These are phyloP conservation scores for Luffa aegyptiaca DNA, from an alignment of 306 rosid species.

Conservation along the genomic window DNA sequence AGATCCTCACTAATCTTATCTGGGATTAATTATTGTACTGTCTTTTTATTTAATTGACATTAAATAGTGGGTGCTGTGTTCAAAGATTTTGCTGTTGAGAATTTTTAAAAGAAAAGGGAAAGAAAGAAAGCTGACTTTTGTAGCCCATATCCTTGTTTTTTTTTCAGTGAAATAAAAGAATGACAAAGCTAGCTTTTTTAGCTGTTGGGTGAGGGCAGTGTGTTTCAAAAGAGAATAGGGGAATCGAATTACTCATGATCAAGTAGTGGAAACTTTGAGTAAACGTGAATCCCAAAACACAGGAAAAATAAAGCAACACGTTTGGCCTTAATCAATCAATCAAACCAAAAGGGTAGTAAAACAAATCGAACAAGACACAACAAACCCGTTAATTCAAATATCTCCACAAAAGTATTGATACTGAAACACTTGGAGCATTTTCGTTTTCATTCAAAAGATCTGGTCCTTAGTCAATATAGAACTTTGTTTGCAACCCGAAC, in stretches of 20 bases:
- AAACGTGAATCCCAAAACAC: not conserved
- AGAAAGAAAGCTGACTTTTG: slow-evolving; percentile 5
- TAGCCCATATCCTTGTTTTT: not conserved
- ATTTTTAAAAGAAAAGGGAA: not conserved
- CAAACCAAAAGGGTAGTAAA: not conserved
- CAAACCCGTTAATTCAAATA: no score
- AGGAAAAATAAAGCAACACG: not conserved
- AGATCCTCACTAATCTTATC: not conserved
- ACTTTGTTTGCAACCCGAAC: no score
- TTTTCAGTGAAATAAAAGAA: not conserved
- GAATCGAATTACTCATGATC: not conserved
- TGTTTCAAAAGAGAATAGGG: not conserved
- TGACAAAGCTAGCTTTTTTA: not conserved
- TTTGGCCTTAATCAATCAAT: not conserved
- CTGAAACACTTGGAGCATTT: not conserved
- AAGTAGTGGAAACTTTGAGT: not conserved
- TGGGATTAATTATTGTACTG: not conserved
- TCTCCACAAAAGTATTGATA: no score
- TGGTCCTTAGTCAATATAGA: no score
- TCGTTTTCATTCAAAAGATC: no score
- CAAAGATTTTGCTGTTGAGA: not conserved
- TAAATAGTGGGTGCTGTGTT: not conserved
- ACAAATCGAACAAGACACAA: no score
- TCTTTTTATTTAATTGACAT: not conserved
- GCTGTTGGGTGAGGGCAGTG: not conserved